Percentiles rank a stretch among this genome's conserved stretches.
Evolutionary conservation across 768 basidiomycete genomes (phyloP).

Genomic region (Dacryopinax primogenitus): DNA sequence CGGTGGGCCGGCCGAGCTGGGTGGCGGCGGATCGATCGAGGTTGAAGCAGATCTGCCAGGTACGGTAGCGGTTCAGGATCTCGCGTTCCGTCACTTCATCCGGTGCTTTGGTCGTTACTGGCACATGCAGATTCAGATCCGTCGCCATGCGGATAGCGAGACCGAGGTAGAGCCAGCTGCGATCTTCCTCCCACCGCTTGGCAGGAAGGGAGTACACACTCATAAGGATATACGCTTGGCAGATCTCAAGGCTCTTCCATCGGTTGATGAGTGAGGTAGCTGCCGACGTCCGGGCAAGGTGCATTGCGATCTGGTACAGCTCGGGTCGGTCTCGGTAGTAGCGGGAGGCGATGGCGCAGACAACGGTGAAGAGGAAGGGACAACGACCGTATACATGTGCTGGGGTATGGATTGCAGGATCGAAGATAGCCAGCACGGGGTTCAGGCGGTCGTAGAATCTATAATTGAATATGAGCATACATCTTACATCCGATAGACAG

Average conservation of each 20-base stretch:
- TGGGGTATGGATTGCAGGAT: constrained; percentile 69
- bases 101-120: constrained; percentile 48
- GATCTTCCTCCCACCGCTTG: constrained; percentile 76
- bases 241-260: constrained; percentile 79
- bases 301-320: constrained; percentile 79
- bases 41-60: constrained; percentile 86
- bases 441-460: constrained; percentile 53
- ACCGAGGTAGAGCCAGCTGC: constrained; percentile 80
- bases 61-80: constrained; percentile 68
- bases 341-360: constrained; percentile 76
- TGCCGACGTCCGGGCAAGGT: constrained; percentile 72
- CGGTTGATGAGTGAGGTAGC: constrained; percentile 69
- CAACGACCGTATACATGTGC: constrained; percentile 58
- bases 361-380: constrained; percentile 83
- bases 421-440: constrained; percentile 59
- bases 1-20: constrained; percentile 80
- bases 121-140: constrained; percentile 73
- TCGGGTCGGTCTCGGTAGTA: constrained; percentile 69
- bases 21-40: constrained; percentile 77
- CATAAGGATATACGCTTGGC: constrained; percentile 85
- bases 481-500: background rate
- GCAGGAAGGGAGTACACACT: constrained; percentile 69
- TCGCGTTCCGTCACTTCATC: constrained; percentile 71
- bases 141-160: constrained; percentile 82
- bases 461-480: constrained; percentile 4